Percentiles rank a stretch among this genome's conserved stretches.
Evolutionary conservation across 768 basidiomycete genomes (phyloP).

Genomic region (Phallus indusiatus): DNA sequence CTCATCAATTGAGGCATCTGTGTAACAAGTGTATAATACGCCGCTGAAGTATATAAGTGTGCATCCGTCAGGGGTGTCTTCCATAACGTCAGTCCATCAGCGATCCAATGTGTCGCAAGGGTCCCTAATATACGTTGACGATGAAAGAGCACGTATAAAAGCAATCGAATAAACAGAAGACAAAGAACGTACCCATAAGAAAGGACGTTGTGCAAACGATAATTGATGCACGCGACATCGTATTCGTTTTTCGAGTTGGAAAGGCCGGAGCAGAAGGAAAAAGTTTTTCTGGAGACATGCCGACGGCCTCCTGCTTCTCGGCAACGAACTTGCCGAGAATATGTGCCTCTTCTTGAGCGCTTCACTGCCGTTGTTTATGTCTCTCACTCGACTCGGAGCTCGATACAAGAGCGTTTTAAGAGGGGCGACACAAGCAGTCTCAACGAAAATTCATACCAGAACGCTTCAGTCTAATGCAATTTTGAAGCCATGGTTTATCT

Average conservation of each 20-base stretch:
- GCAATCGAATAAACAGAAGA: slow-evolving; percentile 1
- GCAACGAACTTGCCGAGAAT: no score
- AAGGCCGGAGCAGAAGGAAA: background rate
- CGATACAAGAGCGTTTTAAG: no score
- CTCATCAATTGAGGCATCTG: slow-evolving; percentile 49
- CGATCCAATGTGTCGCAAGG: slow-evolving; percentile 86
- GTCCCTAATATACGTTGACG: slow-evolving; percentile 38
- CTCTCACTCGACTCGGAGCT: no score
- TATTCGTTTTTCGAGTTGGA: slow-evolving; percentile 22
- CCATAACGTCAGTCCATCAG: slow-evolving; percentile 87
- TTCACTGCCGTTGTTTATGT: no score
- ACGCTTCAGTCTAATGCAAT: background rate
- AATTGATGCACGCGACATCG: slow-evolving; percentile 65
- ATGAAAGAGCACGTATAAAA: background rate
- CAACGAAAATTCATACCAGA: no score
- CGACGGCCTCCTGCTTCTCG: no score
- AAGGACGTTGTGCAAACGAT: slow-evolving; percentile 75
- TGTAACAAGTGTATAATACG: slow-evolving; percentile 72
- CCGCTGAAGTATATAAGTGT: slow-evolving; percentile 72
- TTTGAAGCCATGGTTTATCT: slow-evolving; percentile 56
- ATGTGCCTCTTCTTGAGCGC: no score
- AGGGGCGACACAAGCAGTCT: no score
- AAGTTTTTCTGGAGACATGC: no score
- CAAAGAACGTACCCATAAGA: slow-evolving; percentile 49
- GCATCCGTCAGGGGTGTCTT: slow-evolving; percentile 77